phyloP scores from a whole-genome alignment of 768 basidiomycete species.

The Russula sp. region DNA sequence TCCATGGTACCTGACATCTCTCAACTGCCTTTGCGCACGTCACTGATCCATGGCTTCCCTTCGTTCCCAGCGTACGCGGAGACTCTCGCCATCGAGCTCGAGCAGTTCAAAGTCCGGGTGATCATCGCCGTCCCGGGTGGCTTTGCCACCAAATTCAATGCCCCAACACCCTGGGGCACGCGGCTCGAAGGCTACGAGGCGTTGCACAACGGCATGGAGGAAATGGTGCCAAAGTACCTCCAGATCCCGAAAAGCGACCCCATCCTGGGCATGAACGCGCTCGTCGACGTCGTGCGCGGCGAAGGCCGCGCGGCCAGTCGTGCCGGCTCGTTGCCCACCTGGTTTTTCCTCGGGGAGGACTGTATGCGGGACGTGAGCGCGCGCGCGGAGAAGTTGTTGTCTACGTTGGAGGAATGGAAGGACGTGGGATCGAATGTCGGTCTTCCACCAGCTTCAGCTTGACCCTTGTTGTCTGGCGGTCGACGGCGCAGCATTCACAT shows the following conservation, averaged over 20 bases:
- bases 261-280: slow-evolving; percentile 23
- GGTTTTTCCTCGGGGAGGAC: slow-evolving; percentile 27
- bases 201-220: slow-evolving; percentile 7
- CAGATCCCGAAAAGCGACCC: slow-evolving; percentile 23
- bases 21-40: neutral
- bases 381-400: neutral
- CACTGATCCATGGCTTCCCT: neutral
- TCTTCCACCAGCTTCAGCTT: neutral
- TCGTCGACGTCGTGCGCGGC: slow-evolving; percentile 27
- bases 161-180: neutral
- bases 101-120: slow-evolving; percentile 27
- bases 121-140: slow-evolving; percentile 25
- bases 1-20: slow-evolving; percentile 17
- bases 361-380: slow-evolving; percentile 22
- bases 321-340: slow-evolving; percentile 15
- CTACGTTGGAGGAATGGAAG: slow-evolving; percentile 3
- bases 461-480: too few species aligned
- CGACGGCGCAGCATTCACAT: too few species aligned
- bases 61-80: slow-evolving; percentile 23
- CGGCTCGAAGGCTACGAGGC: slow-evolving; percentile 22
- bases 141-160: slow-evolving; percentile 22
- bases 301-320: slow-evolving; percentile 1
- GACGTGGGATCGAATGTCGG: slow-evolving; percentile 10
- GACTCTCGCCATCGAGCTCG: slow-evolving; percentile 25
- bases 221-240: neutral